These are phyloP conservation scores for Litchi chinensis DNA, from an alignment of 345 rosid genomes.

Conservation along the genomic window DNA sequence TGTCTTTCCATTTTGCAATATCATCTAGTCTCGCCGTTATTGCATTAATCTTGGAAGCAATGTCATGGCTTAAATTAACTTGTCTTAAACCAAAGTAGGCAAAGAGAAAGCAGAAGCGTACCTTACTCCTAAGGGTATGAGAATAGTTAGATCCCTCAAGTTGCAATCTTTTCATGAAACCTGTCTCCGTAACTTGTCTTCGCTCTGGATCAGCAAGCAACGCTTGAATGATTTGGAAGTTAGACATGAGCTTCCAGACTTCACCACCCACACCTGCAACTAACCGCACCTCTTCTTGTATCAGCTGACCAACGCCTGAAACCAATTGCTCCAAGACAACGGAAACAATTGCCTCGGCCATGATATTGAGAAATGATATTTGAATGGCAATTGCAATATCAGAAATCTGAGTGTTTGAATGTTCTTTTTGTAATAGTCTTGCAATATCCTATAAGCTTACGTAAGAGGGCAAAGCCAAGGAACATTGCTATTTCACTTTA, in stretches of 20 bases:
- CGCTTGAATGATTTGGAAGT: background rate
- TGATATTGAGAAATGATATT: background rate
- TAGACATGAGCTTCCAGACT: background rate
- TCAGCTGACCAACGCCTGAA: background rate
- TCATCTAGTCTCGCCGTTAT: background rate
- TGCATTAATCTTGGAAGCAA: background rate
- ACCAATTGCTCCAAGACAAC: background rate
- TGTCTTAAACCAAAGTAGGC: background rate
- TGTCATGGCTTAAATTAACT: background rate
- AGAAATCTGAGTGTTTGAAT: background rate
- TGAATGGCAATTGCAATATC: background rate
- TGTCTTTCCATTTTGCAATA: background rate
- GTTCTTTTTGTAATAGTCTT: background rate
- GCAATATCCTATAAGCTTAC: background rate
- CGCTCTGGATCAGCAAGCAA: background rate
- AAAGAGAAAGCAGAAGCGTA: background rate
- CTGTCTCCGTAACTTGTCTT: background rate
- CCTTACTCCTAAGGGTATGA: background rate
- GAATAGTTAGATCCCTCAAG: background rate
- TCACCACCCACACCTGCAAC: background rate
- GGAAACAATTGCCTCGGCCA: slow-evolving; percentile 4
- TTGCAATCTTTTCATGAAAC: background rate
- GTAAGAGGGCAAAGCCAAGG: too few species aligned
- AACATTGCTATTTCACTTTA: too few species aligned
- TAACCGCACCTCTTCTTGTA: background rate